These are phyloP conservation scores for Ceratobasidium sp. DNA, from an alignment of 1,284 basidiomycete species.

Conservation along the genomic window DNA sequence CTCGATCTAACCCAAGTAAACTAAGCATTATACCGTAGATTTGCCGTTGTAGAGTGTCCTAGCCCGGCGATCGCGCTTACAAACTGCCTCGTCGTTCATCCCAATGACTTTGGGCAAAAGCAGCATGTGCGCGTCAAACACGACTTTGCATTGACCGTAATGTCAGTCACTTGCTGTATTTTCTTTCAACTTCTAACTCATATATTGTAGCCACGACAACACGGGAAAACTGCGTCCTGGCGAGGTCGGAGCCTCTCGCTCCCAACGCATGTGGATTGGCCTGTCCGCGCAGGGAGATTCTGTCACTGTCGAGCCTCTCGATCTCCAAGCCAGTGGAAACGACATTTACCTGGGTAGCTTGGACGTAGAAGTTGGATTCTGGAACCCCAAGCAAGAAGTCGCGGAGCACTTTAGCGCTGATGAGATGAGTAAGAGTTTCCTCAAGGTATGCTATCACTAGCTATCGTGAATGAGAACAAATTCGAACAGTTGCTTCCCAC, in stretches of 20 bases:
- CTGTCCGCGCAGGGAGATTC: constrained; percentile 82
- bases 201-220: constrained; percentile 73
- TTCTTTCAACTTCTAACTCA: constrained; percentile 23
- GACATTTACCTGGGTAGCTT: constrained; percentile 81
- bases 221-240: constrained; percentile 74
- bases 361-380: constrained; percentile 84
- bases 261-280: constrained; percentile 87
- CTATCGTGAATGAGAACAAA: background rate
- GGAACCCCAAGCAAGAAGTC: constrained; percentile 72
- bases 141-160: constrained; percentile 75
- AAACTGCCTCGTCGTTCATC: constrained; percentile 86
- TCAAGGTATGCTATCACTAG: constrained; percentile 60
- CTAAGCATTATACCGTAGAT: constrained; percentile 59
- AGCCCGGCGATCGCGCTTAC: constrained; percentile 76
- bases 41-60: constrained; percentile 68
- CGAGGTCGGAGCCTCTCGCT: constrained; percentile 73
- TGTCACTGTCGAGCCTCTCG: constrained; percentile 77
- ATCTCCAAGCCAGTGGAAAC: constrained; percentile 67
- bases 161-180: constrained; percentile 62
- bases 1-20: constrained; percentile 16
- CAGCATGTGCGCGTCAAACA: constrained; percentile 82
- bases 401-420: constrained; percentile 83
- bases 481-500: background rate
- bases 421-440: constrained; percentile 82
- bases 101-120: constrained; percentile 76